Evolutionary conservation across 495 filamentous ascomycete species (phyloP).

Genomic region (Neurospora pannonica): DNA sequence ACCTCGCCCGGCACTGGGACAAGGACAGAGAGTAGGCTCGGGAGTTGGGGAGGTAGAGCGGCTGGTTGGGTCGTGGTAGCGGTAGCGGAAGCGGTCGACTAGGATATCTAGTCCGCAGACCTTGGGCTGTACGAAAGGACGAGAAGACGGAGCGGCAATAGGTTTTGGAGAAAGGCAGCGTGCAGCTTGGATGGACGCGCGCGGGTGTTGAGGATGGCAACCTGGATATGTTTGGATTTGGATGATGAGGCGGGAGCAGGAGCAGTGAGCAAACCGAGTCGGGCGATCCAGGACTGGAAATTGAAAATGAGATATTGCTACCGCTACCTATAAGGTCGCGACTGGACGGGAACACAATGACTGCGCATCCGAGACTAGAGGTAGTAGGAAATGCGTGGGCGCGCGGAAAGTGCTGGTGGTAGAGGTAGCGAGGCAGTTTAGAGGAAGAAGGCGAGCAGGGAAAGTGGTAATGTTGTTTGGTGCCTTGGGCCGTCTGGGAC

Average conservation of each 20-base stretch:
- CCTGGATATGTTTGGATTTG: not conserved
- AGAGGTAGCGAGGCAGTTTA: not conserved
- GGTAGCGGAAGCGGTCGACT: not conserved
- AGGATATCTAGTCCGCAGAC: not conserved
- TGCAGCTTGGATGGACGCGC: not conserved
- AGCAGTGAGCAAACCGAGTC: not conserved
- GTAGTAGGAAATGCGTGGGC: not conserved
- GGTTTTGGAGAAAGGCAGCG: not conserved
- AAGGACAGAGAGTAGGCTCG: not conserved
- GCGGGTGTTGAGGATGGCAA: not conserved
- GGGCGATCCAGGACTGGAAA: not conserved
- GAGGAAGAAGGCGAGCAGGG: not conserved
- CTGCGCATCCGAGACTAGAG: not conserved
- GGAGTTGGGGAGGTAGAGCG: not conserved
- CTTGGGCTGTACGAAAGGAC: not conserved
- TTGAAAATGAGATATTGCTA: not conserved
- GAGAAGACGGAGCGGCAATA: not conserved
- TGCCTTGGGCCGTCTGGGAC: not conserved
- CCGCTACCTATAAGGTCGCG: not conserved
- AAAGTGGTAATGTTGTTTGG: not conserved
- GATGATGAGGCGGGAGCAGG: not conserved
- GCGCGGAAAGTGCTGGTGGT: not conserved
- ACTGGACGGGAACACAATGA: not conserved
- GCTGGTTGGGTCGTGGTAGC: not conserved
- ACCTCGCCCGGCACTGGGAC: not conserved